A percentile compares a stretch with the other conserved stretches of the same genome.
Conservation (phyloP, 208 protist genomes). For the Acanthamoeba culbertsoni region DNA sequence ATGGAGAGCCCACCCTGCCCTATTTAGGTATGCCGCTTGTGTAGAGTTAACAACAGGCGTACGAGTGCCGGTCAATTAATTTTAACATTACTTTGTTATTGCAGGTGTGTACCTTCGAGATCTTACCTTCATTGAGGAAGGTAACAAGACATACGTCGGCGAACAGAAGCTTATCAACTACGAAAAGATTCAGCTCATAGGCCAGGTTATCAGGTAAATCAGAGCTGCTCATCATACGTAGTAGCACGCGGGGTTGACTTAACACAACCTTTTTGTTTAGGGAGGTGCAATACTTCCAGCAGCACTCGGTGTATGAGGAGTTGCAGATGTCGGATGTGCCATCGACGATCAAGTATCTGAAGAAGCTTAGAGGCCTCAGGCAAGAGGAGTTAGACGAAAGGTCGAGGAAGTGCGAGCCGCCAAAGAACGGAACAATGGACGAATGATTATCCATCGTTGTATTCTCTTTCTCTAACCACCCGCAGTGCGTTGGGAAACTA, state of each 20-base stretch:
- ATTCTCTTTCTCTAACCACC: too few species aligned
- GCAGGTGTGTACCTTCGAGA: slow-evolving; percentile 56
- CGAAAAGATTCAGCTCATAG: slow-evolving; percentile 46
- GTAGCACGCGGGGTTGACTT: not conserved
- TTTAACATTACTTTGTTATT: not conserved
- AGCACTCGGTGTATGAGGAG: slow-evolving; percentile 1
- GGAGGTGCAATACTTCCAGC: slow-evolving; percentile 57
- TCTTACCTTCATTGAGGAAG: slow-evolving; percentile 48
- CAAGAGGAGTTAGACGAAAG: slow-evolving; percentile 30
- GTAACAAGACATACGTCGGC: slow-evolving; percentile 6
- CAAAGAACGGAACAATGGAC: slow-evolving; percentile 24
- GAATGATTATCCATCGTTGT: too few species aligned
- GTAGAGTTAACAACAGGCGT: not conserved
- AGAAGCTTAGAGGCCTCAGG: slow-evolving; percentile 40
- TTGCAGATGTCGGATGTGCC: not conserved
- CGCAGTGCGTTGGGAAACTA: too few species aligned
- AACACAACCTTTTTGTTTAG: not conserved
- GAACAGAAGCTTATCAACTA: slow-evolving; percentile 37
- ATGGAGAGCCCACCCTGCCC: slow-evolving; percentile 14
- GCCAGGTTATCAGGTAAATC: slow-evolving; percentile 14
- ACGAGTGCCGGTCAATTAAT: not conserved
- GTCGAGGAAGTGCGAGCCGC: slow-evolving; percentile 32
- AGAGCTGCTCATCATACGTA: too few species aligned
- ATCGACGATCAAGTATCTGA: slow-evolving; percentile 31
- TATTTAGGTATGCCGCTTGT: not conserved